Conservation (phyloP, 2,329 filamentous ascomycete genomes). For the Phialocephala sp. region DNA sequence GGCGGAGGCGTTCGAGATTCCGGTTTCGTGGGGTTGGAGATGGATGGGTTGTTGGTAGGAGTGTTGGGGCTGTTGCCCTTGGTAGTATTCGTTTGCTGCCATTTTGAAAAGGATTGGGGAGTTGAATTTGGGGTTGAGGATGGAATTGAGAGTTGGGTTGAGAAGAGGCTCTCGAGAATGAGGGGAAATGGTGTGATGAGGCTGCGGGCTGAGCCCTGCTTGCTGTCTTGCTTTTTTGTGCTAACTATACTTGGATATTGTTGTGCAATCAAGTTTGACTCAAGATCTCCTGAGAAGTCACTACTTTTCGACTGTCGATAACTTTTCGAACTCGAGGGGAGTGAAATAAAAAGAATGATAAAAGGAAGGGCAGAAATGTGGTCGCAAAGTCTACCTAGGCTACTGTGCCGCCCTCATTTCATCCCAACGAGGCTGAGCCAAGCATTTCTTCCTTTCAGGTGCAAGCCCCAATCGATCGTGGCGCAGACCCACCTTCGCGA, state of each 20-base stretch:
- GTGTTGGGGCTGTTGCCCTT: neutral
- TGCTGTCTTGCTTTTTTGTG: neutral
- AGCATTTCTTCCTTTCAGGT: neutral
- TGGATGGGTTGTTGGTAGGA: neutral
- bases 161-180: neutral
- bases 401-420: constrained; percentile 1
- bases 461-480: neutral
- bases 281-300: neutral
- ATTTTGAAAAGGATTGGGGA: neutral
- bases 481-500: constrained; percentile 1
- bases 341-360: neutral
- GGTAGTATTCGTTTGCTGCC: neutral
- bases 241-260: neutral
- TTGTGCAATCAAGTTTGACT: neutral
- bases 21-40: neutral
- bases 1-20: neutral
- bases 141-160: neutral
- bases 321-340: neutral
- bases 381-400: neutral
- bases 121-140: neutral
- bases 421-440: constrained; percentile 2
- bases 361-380: neutral
- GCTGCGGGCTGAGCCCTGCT: neutral
- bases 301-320: neutral
- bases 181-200: constrained; percentile 1